These are phyloP conservation scores for Fusarium pilosicola DNA, from an alignment of 2,329 filamentous ascomycete genomes.

Conservation along the genomic window DNA sequence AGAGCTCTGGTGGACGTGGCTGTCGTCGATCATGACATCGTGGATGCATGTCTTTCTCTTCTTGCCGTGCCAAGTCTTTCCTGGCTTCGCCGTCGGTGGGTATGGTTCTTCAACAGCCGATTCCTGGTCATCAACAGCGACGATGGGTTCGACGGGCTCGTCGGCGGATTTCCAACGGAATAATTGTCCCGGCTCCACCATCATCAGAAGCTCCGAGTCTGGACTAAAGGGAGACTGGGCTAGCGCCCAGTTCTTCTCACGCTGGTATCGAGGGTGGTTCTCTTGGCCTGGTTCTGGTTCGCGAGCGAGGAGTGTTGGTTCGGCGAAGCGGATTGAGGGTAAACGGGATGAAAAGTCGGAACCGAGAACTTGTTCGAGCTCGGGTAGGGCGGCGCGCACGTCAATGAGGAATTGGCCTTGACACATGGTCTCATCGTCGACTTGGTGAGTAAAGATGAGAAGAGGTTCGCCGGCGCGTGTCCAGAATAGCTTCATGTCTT, in stretches of 20 bases:
- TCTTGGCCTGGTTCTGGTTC: conserved; percentile 23
- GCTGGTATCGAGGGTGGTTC: conserved; percentile 25
- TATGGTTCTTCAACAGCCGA: conserved; percentile 32
- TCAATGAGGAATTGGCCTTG: conserved; percentile 36
- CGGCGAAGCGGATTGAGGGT: conserved; percentile 22
- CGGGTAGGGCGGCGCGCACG: conserved; percentile 31
- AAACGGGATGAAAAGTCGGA: conserved; percentile 1
- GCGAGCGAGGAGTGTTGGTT: conserved; percentile 19
- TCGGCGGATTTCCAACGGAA: conserved; percentile 23
- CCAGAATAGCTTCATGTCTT: conserved; percentile 42
- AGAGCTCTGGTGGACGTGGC: conserved; percentile 35
- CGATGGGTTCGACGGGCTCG: conserved; percentile 15
- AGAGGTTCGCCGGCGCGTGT: conserved; percentile 32
- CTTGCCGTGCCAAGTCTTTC: conserved; percentile 27
- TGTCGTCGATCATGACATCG: conserved; percentile 28
- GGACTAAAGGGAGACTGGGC: conserved; percentile 27
- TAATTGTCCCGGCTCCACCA: conserved; percentile 33
- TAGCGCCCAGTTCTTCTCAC: conserved; percentile 37
- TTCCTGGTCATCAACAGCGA: neutral
- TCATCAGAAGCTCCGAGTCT: conserved; percentile 24
- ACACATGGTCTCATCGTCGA: conserved; percentile 30
- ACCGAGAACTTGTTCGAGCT: conserved; percentile 23
- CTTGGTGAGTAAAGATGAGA: conserved; percentile 36
- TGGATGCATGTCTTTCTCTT: conserved; percentile 26
- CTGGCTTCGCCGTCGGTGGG: neutral